Conservation (phyloP, 768 basidiomycete species). For the Panaeolus papilionaceus region DNA sequence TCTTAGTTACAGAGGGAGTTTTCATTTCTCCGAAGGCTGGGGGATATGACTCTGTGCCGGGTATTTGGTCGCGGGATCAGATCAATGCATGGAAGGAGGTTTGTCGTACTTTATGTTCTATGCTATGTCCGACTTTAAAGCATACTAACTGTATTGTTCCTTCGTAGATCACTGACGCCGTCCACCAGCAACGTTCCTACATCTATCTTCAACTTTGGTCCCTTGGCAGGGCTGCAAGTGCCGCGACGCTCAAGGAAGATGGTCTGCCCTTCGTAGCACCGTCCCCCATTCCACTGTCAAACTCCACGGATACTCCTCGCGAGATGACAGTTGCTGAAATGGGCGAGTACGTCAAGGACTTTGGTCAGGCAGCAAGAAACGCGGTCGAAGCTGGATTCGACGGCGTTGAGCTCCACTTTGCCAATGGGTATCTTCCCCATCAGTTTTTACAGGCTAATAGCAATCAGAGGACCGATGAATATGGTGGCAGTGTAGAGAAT, state of each 20-base stretch:
- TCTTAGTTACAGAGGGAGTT: slow-evolving; percentile 65
- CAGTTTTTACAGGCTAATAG: slow-evolving; percentile 64
- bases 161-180: slow-evolving; percentile 26
- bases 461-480: slow-evolving; percentile 67
- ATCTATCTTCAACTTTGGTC: slow-evolving; percentile 59
- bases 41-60: slow-evolving; percentile 45
- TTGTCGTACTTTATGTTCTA: neutral
- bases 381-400: slow-evolving; percentile 65
- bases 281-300: neutral
- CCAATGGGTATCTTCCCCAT: slow-evolving; percentile 57
- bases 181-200: slow-evolving; percentile 47
- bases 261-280: neutral
- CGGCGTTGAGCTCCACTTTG: slow-evolving; percentile 57
- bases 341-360: slow-evolving; percentile 21
- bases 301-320: slow-evolving; percentile 14
- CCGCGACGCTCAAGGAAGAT: neutral
- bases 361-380: slow-evolving; percentile 22
- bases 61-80: slow-evolving; percentile 57
- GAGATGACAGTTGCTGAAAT: slow-evolving; percentile 27
- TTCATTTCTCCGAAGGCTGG: slow-evolving; percentile 53
- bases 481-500: slow-evolving; percentile 71
- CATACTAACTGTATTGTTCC: neutral
- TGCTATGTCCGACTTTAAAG: slow-evolving; percentile 1
- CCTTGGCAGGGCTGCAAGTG: neutral
- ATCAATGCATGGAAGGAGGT: slow-evolving; percentile 59